Conservation (phyloP, 1,139 yeast species). For the Sugiyamaella japonica region DNA sequence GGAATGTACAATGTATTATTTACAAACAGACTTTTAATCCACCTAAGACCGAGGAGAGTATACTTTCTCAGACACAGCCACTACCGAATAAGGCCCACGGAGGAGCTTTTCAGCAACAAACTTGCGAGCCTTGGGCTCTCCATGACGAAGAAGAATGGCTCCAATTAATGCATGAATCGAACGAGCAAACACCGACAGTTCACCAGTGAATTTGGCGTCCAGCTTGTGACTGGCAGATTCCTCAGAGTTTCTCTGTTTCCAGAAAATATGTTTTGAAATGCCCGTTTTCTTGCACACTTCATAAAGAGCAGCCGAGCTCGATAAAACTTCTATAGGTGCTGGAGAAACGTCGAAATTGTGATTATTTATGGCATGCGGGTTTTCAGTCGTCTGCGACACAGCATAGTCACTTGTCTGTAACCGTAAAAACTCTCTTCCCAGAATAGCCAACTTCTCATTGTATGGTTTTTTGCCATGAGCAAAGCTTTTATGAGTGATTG, state of each 20-base stretch:
- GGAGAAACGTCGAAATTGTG: constrained; percentile 54
- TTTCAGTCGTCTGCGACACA: constrained; percentile 37
- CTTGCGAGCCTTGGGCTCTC: constrained; percentile 44
- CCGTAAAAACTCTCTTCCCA: constrained; percentile 76
- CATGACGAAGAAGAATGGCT: constrained; percentile 70
- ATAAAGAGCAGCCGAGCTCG: constrained; percentile 42
- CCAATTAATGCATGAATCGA: constrained; percentile 77
- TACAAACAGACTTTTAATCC: constrained; percentile 1
- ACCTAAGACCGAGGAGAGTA: constrained; percentile 13
- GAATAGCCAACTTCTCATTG: constrained; percentile 75
- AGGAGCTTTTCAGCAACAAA: constrained; percentile 39
- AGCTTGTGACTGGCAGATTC: constrained; percentile 7
- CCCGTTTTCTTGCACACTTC: constrained; percentile 44
- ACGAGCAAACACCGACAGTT: constrained; percentile 57
- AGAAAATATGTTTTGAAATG: constrained; percentile 56
- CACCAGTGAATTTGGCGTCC: constrained; percentile 22
- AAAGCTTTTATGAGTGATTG: constrained; percentile 88
- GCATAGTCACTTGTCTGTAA: constrained; percentile 58
- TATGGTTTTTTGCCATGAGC: constrained; percentile 88
- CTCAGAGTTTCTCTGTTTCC: constrained; percentile 48
- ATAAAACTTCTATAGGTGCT: constrained; percentile 35
- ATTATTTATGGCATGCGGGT: constrained; percentile 51
- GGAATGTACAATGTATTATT: constrained; percentile 1
- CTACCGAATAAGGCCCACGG: constrained; percentile 29
- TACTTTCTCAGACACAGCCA: constrained; percentile 22